phyloP scores from a whole-genome alignment of 164 flowering plant species.

The Piper betle region DNA sequence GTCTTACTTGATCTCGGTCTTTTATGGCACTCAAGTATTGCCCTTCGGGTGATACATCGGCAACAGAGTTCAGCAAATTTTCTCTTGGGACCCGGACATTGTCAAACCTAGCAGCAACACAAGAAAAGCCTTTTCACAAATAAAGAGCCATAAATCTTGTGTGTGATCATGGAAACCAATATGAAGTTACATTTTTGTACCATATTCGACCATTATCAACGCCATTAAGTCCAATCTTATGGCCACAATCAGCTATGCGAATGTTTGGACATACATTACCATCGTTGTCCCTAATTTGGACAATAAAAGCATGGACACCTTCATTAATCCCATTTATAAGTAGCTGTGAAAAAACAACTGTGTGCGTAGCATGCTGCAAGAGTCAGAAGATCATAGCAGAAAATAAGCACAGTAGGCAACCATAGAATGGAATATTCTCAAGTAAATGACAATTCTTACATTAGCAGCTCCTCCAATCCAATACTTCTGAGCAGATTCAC shows the following conservation, averaged over 20 bases:
- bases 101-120: conserved; percentile 58
- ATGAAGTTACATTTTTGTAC: conserved; percentile 17
- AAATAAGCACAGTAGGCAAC: background rate
- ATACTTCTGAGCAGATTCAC: conserved; percentile 98
- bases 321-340: conserved; percentile 59
- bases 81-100: conserved; percentile 87
- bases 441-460: conserved; percentile 22
- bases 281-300: conserved; percentile 76
- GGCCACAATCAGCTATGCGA: conserved; percentile 94
- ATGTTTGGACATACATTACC: conserved; percentile 81
- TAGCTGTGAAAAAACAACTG: conserved; percentile 91
- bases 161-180: background rate
- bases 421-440: background rate
- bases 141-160: background rate
- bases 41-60: conserved; percentile 93
- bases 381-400: background rate
- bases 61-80: conserved; percentile 84
- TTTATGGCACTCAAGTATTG: conserved; percentile 73
- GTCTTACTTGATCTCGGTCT: conserved; percentile 76
- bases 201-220: conserved; percentile 97
- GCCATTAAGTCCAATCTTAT: conserved; percentile 95
- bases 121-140: background rate
- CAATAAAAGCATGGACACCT: conserved; percentile 96
- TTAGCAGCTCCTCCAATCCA: conserved; percentile 99
- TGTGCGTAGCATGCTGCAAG: conserved; percentile 85